Evolutionary conservation across 768 basidiomycete genomes (phyloP).

Genomic region (Dictyophora rubrovolvata): DNA sequence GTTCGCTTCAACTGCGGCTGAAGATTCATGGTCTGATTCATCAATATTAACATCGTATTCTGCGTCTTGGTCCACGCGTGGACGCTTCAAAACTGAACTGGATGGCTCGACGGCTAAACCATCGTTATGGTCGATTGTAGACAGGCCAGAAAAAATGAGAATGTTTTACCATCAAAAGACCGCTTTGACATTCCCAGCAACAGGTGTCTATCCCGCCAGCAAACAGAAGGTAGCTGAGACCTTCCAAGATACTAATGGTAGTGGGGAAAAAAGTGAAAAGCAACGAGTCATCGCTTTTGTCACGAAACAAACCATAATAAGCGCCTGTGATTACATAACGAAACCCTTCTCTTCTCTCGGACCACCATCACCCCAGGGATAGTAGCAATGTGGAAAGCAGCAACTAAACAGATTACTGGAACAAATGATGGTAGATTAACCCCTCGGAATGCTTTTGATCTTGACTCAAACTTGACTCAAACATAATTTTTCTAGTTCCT

Average conservation of each 20-base stretch:
- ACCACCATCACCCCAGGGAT: conserved; percentile 12
- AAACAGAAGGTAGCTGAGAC: background rate
- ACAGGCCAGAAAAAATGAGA: background rate
- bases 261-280: background rate
- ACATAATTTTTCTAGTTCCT: conserved; percentile 41
- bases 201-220: background rate
- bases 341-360: background rate
- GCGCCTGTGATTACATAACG: background rate
- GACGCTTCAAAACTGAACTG: conserved; percentile 4
- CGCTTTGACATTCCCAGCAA: conserved; percentile 23
- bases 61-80: conserved; percentile 7
- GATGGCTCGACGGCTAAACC: background rate
- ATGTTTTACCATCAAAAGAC: conserved; percentile 27
- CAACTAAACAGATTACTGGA: conserved; percentile 81
- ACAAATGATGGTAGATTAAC: conserved; percentile 73
- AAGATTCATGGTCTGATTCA: conserved; percentile 18
- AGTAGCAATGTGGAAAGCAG: conserved; percentile 72
- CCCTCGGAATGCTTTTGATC: background rate
- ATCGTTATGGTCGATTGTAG: background rate
- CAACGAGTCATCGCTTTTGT: conserved; percentile 2
- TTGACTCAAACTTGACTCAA: conserved; percentile 12
- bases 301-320: background rate
- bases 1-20: conserved; percentile 21
- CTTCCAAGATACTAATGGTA: background rate
- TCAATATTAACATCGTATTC: conserved; percentile 33